These are phyloP conservation scores for Coleophoma cylindrospora DNA, from an alignment of 2,329 filamentous ascomycete species.

Conservation along the genomic window DNA sequence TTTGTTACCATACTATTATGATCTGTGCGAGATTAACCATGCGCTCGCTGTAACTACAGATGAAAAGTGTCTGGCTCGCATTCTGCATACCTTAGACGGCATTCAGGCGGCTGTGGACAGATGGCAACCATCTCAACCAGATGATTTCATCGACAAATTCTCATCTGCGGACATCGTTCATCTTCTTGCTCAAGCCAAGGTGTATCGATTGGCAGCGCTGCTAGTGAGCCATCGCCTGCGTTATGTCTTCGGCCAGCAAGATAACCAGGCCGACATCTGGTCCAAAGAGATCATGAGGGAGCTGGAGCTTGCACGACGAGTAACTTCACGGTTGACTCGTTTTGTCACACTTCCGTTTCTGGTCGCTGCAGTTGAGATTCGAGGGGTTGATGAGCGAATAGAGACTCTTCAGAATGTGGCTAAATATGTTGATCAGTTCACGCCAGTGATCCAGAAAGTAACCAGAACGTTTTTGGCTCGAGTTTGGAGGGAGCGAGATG, in stretches of 20 bases:
- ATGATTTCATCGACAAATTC: conserved; percentile 13
- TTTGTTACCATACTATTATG: conserved; percentile 21
- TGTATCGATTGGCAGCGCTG: conserved; percentile 21
- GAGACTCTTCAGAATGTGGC: conserved; percentile 15
- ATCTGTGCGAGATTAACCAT: conserved; percentile 22
- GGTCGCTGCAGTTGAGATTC: conserved; percentile 21
- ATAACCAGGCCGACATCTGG: conserved; percentile 19
- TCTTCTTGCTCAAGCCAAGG: conserved; percentile 22
- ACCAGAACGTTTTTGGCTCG: conserved; percentile 18
- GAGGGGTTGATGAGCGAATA: conserved; percentile 7
- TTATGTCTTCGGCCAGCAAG: conserved; percentile 18
- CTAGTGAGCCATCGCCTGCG: conserved; percentile 21
- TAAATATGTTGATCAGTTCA: conserved; percentile 41
- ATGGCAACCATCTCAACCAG: conserved; percentile 20
- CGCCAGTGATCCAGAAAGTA: conserved; percentile 17
- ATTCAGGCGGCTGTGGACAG: conserved; percentile 15
- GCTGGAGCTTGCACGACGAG: conserved; percentile 15
- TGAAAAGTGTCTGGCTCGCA: conserved; percentile 3
- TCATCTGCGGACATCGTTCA: conserved; percentile 18
- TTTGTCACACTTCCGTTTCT: conserved; percentile 24
- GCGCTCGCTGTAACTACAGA: conserved; percentile 12
- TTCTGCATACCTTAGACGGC: conserved; percentile 15
- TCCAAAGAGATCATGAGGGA: conserved; percentile 23
- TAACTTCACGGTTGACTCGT: conserved; percentile 16
- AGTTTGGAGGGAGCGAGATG: conserved; percentile 23